Evolutionary conservation across 116 monocot species (phyloP), one percentile per base, ranked within the genome.

Genomic region (Phalaenopsis hybrid): DNA sequence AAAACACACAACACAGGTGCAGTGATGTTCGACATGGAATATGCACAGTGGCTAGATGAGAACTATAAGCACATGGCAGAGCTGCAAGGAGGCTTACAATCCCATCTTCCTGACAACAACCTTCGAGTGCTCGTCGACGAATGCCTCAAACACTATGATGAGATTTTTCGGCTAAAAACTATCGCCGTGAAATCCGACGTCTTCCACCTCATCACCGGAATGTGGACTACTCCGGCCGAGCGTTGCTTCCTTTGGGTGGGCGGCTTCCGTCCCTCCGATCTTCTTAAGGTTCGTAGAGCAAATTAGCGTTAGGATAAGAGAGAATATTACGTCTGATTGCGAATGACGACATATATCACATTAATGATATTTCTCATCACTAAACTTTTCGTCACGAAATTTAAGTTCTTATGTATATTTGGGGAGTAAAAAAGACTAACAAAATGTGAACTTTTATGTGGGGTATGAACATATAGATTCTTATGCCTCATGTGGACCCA

Each of bases 221-320:
- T 91, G 95, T 98, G 98, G 98, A 83, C 84, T 2, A 89, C 92
- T 50, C 93, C 98, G 0, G 98, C 95, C 0, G 98, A 98, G 88
- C 83, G 95, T 51, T 95, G 95, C 82, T 98, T 93, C 82, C 86
- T 98, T 4, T 98, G 98, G 98, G 89, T 98, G 81, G 98, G 95
- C 7, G 98, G 98, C 46, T 98, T 95, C 85, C 81, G 90, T 46
- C 95, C 98, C 2, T 98, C 98, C 2, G 93, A 98, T 46, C 83
- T 98, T 41, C 79, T 98, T 76, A 98, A 98, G 92, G 98, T 98
- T 28, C 12, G 11, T 11, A 51, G 12, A 51, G 12, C 51, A 51
- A 51, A 51, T 51, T 51, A 11, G 51, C 10, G 12, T 9, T 9
- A 51, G 12, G 11, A 51, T 51, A 51, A 51, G 48, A 37, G 2